Evolutionary conservation across 257 asterid genomes (phyloP), one percentile per base, ranked within the genome.

Genomic region (Solanum sitiens): DNA sequence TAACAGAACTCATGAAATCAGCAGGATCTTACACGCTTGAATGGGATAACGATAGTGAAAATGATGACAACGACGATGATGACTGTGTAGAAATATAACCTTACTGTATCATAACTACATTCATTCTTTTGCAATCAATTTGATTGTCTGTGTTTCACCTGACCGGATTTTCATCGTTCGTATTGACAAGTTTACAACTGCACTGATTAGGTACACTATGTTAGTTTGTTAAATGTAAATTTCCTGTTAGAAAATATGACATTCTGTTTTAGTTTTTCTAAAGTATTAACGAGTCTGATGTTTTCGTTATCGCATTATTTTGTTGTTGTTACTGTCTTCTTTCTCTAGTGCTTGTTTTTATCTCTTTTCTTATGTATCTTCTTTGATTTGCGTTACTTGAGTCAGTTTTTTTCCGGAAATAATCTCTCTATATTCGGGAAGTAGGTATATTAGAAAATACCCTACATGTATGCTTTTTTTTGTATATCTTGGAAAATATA

Each of bases 1-100:
- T 97, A 86, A 97, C 99, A 20, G 98, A 95, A 87, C 90, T 97
- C 88, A 95, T 91, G 95, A 95, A 92, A 83, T 93, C 98, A 8
- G 96, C 97, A 21, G 91, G 89, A 90, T 80, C 96, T 59, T 94
- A 91, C 59, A 90, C 94, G 11, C 86, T 95, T 65, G 98, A 94
- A 77, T 95, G 98, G 96, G 98, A 92, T 56, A 83, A 93, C 87
- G 95, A 92, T 21, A 86, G 86, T 80, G 94, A 91, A 40, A 86
- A 84, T 80, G 94, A 91, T 32, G 89, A 89, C 9, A 65, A 65
- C 0, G 95, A 89, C 13, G 94, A 93, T 44, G 98, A 93, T 56
- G 98, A 92, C 59, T 93, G 86, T 89, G 88, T 90, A 33, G 94
- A 93, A 86, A 92, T 93, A 88, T 96, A 87, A 91, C 76, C 32